A percentile compares a stretch with the other conserved stretches of the same genome.
Conservation (phyloP, 2,329 filamentous ascomycete genomes). For the Plenodomus lindquistii region DNA sequence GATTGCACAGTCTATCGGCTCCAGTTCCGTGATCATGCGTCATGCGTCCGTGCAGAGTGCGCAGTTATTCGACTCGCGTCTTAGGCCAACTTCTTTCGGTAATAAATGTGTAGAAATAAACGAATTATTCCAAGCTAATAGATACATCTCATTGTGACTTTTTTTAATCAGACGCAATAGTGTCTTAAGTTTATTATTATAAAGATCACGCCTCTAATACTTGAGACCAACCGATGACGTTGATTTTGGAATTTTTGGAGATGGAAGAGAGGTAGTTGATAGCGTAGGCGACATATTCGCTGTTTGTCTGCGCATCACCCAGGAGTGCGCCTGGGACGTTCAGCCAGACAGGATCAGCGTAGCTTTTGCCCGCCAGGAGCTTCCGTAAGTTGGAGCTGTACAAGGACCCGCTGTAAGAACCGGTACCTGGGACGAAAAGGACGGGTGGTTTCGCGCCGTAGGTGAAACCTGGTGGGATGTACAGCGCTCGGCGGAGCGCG, state of each 20-base stretch:
- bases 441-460: slow-evolving; percentile 52
- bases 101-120: no score
- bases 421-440: slow-evolving; percentile 60
- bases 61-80: no score
- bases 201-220: no score
- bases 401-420: slow-evolving; percentile 51
- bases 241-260: slow-evolving; percentile 19
- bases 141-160: no score
- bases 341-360: slow-evolving; percentile 54
- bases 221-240: slow-evolving; percentile 60
- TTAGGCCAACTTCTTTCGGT: no score
- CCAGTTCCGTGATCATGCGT: no score
- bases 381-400: slow-evolving; percentile 56
- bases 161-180: no score
- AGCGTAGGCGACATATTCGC: slow-evolving; percentile 62
- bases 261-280: slow-evolving; percentile 59
- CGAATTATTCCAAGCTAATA: no score
- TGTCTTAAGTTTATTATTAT: no score
- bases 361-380: slow-evolving; percentile 43
- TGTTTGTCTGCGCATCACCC: slow-evolving; percentile 55
- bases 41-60: no score
- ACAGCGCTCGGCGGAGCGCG: slow-evolving; percentile 55
- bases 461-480: slow-evolving; percentile 54
- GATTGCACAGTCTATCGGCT: no score
- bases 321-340: slow-evolving; percentile 57